Evolutionary conservation across 805 yeast genomes (phyloP), one percentile per base, ranked within the genome.

Genomic region (Brettanomyces nanus): DNA sequence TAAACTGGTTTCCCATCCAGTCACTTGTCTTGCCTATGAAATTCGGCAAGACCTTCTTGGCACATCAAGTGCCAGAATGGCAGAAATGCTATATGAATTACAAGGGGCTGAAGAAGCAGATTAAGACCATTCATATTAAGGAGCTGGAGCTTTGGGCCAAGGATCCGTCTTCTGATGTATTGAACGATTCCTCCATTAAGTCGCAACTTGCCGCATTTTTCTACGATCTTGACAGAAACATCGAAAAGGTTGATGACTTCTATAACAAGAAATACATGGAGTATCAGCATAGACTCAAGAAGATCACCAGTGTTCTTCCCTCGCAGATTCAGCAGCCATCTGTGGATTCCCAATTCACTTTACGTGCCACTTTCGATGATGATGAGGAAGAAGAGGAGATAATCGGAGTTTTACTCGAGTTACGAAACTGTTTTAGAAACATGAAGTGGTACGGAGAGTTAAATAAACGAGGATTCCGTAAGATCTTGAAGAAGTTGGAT

Each of bases 51-150:
- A 81, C 85, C 21, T 68, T 85, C 47, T 63, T 77, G 23, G 68
- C 83, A 34, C 95, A 90, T 61, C 95, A 87, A 66, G 86, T 89
- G 40, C 97, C 97, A 3, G 95, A 87, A 61, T 90, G 97, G 97
- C 69, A 77, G 35, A 73, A 75, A 41, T 72, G 71, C 51, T 90
- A 90, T 53, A 73, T 90, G 69, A 83, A 85, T 62, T 90, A 90
- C 62, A 90, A 87, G 58, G 75, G 71, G 35, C 68, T 90, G 48
- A 90, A 90, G 64, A 79, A 82, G 52, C 74, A 76, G 49, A 84
- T 90, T 61, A 85, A 85, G 56, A 70, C 68, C 30, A 73, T 85
- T 19, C 72, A 68, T 23, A 46, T 45, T 4, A 65, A 65, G 33
- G 75, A 75, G 48, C 52, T 59, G 31, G 59, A 56, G 20, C 48